Conservation (phyloP, 1,139 yeast species). For the Yamadazyma oceani region DNA sequence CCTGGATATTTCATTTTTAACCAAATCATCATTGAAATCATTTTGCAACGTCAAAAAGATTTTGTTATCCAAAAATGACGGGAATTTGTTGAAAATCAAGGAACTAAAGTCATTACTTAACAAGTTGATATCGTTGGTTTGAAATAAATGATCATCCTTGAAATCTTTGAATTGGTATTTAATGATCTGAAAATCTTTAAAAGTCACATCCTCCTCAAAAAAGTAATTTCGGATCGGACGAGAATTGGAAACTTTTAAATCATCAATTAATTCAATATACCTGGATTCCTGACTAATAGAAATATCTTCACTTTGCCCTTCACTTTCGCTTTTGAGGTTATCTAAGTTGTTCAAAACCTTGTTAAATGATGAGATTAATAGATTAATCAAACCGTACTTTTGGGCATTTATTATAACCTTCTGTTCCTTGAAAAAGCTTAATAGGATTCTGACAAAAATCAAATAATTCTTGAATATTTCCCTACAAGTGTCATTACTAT, state of each 20-base stretch:
- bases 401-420: slow-evolving; percentile 39
- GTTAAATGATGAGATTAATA: slow-evolving; percentile 10
- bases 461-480: slow-evolving; percentile 6
- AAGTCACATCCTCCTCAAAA: slow-evolving; percentile 62
- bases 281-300: slow-evolving; percentile 8
- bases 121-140: slow-evolving; percentile 29
- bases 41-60: slow-evolving; percentile 7
- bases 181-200: slow-evolving; percentile 59
- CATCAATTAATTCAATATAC: slow-evolving; percentile 10
- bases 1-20: slow-evolving; percentile 5
- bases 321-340: not conserved
- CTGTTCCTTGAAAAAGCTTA: slow-evolving; percentile 55
- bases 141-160: slow-evolving; percentile 48
- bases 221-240: slow-evolving; percentile 49
- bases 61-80: slow-evolving; percentile 28
- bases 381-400: slow-evolving; percentile 29
- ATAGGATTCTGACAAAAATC: slow-evolving; percentile 44
- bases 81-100: slow-evolving; percentile 20
- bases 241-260: slow-evolving; percentile 3
- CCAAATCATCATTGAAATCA: slow-evolving; percentile 1
- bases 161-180: slow-evolving; percentile 59
- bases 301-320: not conserved
- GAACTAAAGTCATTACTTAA: slow-evolving; percentile 34
- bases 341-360: slow-evolving; percentile 5
- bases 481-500: slow-evolving; percentile 16